Evolutionary conservation across 1,139 yeast genomes (phyloP).

Genomic region (Geotrichum australiense): DNA sequence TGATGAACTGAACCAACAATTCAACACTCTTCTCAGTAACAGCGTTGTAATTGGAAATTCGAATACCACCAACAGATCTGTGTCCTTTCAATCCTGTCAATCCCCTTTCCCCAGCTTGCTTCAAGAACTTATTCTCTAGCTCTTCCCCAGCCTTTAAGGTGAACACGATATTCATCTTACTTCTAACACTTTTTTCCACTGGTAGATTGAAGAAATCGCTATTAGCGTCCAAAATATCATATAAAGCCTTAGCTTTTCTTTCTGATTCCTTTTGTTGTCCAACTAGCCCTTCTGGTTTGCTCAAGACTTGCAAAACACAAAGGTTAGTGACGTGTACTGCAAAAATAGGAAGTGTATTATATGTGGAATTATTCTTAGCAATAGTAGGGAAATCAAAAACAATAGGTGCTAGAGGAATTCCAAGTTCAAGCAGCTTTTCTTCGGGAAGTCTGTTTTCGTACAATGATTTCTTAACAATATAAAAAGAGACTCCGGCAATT

Average conservation of each 20-base stretch:
- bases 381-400: slow-evolving; percentile 84
- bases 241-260: slow-evolving; percentile 54
- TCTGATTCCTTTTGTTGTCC: slow-evolving; percentile 53
- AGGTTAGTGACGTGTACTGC: slow-evolving; percentile 78
- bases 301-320: slow-evolving; percentile 57
- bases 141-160: slow-evolving; percentile 54
- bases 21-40: slow-evolving; percentile 60
- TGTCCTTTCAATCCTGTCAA: slow-evolving; percentile 88
- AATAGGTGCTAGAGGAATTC: slow-evolving; percentile 75
- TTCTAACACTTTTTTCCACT: slow-evolving; percentile 58
- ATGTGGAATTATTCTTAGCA: slow-evolving; percentile 82
- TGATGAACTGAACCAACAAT: slow-evolving; percentile 51
- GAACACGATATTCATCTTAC: slow-evolving; percentile 91
- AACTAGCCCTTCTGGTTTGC: slow-evolving; percentile 49
- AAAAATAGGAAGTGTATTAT: slow-evolving; percentile 92
- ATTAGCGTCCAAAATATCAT: slow-evolving; percentile 55
- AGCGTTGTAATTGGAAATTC: slow-evolving; percentile 87
- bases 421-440: slow-evolving; percentile 50
- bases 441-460: slow-evolving; percentile 57
- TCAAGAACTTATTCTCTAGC: slow-evolving; percentile 59
- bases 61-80: slow-evolving; percentile 94
- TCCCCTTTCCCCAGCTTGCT: slow-evolving; percentile 49
- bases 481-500: slow-evolving; percentile 87
- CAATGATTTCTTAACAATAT: slow-evolving; percentile 75
- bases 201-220: slow-evolving; percentile 61